Evolutionary conservation across 495 filamentous ascomycete species (phyloP), one percentile per base, ranked within the genome.

Genomic region (Durotheca rogersii): DNA sequence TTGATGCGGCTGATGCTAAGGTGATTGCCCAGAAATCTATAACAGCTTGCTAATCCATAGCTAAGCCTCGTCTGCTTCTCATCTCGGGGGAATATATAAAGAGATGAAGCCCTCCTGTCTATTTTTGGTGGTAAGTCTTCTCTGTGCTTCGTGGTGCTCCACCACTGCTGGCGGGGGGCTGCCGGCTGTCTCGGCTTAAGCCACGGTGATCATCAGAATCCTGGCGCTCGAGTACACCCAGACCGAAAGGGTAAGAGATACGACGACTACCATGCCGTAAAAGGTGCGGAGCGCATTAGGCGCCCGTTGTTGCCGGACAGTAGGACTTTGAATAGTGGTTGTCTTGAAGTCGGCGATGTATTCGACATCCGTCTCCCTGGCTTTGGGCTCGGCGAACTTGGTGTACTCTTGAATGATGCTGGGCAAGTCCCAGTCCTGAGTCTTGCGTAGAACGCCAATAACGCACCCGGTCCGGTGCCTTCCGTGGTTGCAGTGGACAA

Each of bases 401-500:
- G 71, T 67, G 62, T 92, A 95, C 61, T 95, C 89, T 19, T 72
- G 62, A 27, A 88, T 60, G 41, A 84, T 79, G 21, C 71, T 67
- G 2, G 71, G 55, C 2, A 80, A 48, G 6, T 76, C 66, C 83
- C 84, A 86, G 2, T 81, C 81, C 27, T 75, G 69, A 7, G 81
- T 54, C 58, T 84, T 85, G 27, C 89, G 81, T 27, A 93, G 73
- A 45, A 83, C 81, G 14, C 75, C 89, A 32, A 89, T 76, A 7
- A 89, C 81, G 58, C 89, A 93, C 29, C 89, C 89, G 20, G 89
- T 94, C 16, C 89, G 86, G 58, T 95, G 89, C 80, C 86, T 90
- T 50, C 89, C 89, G 57, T 93, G 89, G 58, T 95, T 95, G 70
- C 89, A 95, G 58, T 95, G 89, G 23, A 95, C 81, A 29, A 93